Base-by-base conservation (phyloP, 2,329 filamentous ascomycete species). In the Alternaria brassicicola region DNA sequence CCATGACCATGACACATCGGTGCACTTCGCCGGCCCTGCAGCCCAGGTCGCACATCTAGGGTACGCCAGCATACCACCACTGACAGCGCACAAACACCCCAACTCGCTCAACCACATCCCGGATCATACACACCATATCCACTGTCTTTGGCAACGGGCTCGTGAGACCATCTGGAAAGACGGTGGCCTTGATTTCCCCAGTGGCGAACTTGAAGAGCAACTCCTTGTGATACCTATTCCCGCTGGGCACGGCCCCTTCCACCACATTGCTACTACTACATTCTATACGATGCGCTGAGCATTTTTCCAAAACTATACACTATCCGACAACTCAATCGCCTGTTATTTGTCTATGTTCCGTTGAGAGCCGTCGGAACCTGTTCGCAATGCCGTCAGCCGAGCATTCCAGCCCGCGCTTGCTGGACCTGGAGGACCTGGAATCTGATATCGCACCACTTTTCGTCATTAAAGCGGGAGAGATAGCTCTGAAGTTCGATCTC, bases 401-500 rank as follows among this genome's bases (percentile, higher is more conserved):
- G n/a, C 38, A 38, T 41, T 28, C 35, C 15, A 39, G 28, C 26
- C 23, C 45, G 41, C 31, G 53, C 23, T 38, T 45, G 9, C 57
- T 74, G 42, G 64, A 71, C 42, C 50, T 72, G 17, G 71, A 70
- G 6, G 41, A 55, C 9, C 52, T 74, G 23, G 68, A 74, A 45
- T 55, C 42, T 8, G 70, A 73, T 30, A 56, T 53, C 3, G 36
- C 49, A 17, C 70, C 72, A 13, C 65, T 59, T 0, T 75, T 73
- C 50, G 54, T 74, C 21, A 57, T 73, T 15, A 66, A 46, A 35
- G 61, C 60, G 7, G 51, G 56, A 1, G 35, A 55, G 8, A 33
- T 30, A 8, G 57, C 61, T 2, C 50, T 68, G 1, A 39, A 43
- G 0, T 73, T 73, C 19, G 63, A 68, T 0, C 33, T 72, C 6